Evolutionary conservation across 768 basidiomycete genomes (phyloP).

Genomic region (Tylopilus sp.): DNA sequence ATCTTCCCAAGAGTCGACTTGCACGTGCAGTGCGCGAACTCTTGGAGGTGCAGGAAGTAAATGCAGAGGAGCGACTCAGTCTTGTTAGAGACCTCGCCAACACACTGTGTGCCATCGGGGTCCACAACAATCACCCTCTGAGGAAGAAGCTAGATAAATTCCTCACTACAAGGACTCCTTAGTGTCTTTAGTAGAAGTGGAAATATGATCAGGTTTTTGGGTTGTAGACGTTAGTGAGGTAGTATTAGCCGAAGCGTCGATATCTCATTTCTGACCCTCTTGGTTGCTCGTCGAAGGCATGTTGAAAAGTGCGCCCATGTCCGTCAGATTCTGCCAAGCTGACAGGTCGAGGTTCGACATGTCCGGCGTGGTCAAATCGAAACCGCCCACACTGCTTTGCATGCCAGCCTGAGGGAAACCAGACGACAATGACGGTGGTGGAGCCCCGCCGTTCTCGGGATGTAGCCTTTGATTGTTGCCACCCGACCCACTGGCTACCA

Average conservation of each 20-base stretch:
- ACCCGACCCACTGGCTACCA: constrained; percentile 26
- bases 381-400: constrained; percentile 29
- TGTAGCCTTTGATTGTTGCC: constrained; percentile 10
- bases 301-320: constrained; percentile 54
- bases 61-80: constrained; percentile 42
- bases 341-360: constrained; percentile 39
- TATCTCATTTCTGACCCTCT: constrained; percentile 22
- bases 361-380: constrained; percentile 50
- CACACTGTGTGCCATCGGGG: constrained; percentile 49
- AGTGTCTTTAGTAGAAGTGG: not conserved
- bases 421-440: constrained; percentile 38
- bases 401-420: constrained; percentile 33
- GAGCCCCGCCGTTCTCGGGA: constrained; percentile 25
- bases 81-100: constrained; percentile 51
- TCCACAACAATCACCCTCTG: constrained; percentile 62
- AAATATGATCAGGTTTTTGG: constrained; percentile 1
- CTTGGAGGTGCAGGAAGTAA: constrained; percentile 49
- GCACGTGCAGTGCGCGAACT: constrained; percentile 65
- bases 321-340: constrained; percentile 41
- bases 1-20: constrained; percentile 58
- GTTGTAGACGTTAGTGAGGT: not conserved
- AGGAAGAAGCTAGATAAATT: constrained; percentile 67
- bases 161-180: constrained; percentile 20
- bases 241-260: not conserved
- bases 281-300: constrained; percentile 33